Evolutionary conservation across 2,329 filamentous ascomycete species (phyloP).

Genomic region (Aspergillus persii): DNA sequence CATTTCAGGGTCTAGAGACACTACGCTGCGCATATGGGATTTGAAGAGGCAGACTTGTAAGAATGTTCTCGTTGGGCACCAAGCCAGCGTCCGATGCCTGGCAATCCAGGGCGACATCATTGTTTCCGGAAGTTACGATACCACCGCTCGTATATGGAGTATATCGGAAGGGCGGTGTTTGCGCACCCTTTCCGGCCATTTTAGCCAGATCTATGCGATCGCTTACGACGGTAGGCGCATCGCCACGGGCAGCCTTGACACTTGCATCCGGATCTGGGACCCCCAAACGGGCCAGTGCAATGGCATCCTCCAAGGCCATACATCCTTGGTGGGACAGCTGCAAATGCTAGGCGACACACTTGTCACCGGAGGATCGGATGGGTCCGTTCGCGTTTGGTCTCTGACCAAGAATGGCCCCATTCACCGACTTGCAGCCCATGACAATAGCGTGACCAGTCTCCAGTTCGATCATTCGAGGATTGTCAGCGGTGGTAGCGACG

Average conservation of each 20-base stretch:
- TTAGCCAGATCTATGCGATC: conserved; percentile 98
- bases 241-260: conserved; percentile 93
- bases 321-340: conserved; percentile 90
- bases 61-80: conserved; percentile 89
- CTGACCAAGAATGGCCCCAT: conserved; percentile 86
- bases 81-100: conserved; percentile 90
- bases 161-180: conserved; percentile 93
- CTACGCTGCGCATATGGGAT: conserved; percentile 93
- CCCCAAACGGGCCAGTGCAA: conserved; percentile 81
- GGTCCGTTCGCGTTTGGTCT: conserved; percentile 95
- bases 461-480: conserved; percentile 96
- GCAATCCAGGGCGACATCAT: conserved; percentile 96
- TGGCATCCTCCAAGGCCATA: conserved; percentile 93
- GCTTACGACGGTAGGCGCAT: conserved; percentile 93
- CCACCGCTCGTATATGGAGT: conserved; percentile 94
- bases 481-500: conserved; percentile 93
- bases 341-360: conserved; percentile 94
- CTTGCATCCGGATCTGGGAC: conserved; percentile 96
- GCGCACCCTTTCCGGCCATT: conserved; percentile 86
- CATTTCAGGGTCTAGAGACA: conserved; percentile 94
- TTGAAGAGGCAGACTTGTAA: conserved; percentile 82
- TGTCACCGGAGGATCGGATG: conserved; percentile 93
- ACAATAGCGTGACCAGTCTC: conserved; percentile 96
- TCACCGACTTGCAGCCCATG: conserved; percentile 90
- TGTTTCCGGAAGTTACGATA: conserved; percentile 98